Conservation (phyloP, 768 basidiomycete genomes). For the Tulasnella sp. region DNA sequence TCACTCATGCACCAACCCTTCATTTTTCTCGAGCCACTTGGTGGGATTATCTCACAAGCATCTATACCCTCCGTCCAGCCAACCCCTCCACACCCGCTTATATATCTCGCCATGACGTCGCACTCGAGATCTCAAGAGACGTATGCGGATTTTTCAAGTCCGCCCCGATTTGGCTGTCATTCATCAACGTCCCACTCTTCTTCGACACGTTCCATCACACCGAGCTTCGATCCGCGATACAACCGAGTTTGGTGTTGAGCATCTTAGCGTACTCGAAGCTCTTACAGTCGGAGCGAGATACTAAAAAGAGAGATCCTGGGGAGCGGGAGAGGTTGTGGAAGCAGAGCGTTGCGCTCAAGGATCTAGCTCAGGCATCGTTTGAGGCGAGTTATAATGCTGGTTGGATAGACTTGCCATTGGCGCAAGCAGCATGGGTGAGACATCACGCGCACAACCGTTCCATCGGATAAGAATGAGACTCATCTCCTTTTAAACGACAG, state of each 20-base stretch:
- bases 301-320: not conserved
- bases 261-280: constrained; percentile 10
- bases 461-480: too few species aligned
- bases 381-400: constrained; percentile 16
- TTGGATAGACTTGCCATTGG: constrained; percentile 11
- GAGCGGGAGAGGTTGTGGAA: not conserved
- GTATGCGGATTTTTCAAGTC: constrained; percentile 4
- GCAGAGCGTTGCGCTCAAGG: constrained; percentile 5
- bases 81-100: too few species aligned
- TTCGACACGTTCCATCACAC: constrained; percentile 12
- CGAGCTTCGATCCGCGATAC: constrained; percentile 6
- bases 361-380: constrained; percentile 13
- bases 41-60: constrained; percentile 13
- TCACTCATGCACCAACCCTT: constrained; percentile 4
- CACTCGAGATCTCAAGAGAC: not conserved
- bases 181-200: constrained; percentile 18
- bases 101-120: not conserved
- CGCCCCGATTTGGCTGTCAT: constrained; percentile 13
- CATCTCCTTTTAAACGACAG: not conserved
- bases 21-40: constrained; percentile 15
- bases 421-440: constrained; percentile 17
- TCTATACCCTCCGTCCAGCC: not conserved
- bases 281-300: constrained; percentile 7
- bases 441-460: too few species aligned
- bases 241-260: constrained; percentile 12